Percentiles rank a stretch among this genome's conserved stretches.
These are phyloP conservation scores for Schizochytrium sp. DNA, from an alignment of 108 stramenopile genomes.

Conservation along the genomic window DNA sequence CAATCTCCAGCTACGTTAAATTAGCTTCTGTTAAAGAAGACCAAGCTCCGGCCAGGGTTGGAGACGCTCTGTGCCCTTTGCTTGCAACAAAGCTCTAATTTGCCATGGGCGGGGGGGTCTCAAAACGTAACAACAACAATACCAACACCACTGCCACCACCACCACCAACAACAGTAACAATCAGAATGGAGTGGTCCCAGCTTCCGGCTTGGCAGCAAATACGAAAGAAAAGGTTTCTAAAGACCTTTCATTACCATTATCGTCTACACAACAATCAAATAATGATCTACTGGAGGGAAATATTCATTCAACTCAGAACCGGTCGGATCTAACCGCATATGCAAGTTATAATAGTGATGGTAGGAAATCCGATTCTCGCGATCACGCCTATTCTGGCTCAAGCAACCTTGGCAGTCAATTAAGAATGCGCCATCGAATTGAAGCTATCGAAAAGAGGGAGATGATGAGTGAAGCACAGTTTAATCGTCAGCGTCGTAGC, in stretches of 20 bases:
- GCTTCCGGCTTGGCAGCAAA: no score
- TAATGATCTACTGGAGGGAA: background rate
- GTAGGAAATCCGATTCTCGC: background rate
- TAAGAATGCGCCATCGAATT: background rate
- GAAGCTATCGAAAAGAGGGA: conserved; percentile 15
- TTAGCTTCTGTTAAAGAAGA: no score
- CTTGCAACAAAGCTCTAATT: no score
- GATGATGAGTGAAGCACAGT: conserved; percentile 31
- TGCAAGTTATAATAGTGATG: conserved; percentile 9
- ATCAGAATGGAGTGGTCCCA: background rate
- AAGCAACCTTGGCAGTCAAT: background rate
- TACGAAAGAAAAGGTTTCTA: no score
- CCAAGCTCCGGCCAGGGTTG: no score
- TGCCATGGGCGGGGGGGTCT: background rate
- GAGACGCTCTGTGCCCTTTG: no score
- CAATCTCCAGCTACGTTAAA: no score
- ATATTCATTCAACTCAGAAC: no score
- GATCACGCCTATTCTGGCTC: background rate
- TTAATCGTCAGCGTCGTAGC: background rate
- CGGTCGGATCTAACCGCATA: background rate
- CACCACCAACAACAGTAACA: background rate
- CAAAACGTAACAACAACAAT: background rate
- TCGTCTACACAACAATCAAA: background rate
- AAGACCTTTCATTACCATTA: no score
- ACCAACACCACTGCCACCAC: background rate